Conservation (phyloP, 1,139 yeast species). For the Candida mesenterica region DNA sequence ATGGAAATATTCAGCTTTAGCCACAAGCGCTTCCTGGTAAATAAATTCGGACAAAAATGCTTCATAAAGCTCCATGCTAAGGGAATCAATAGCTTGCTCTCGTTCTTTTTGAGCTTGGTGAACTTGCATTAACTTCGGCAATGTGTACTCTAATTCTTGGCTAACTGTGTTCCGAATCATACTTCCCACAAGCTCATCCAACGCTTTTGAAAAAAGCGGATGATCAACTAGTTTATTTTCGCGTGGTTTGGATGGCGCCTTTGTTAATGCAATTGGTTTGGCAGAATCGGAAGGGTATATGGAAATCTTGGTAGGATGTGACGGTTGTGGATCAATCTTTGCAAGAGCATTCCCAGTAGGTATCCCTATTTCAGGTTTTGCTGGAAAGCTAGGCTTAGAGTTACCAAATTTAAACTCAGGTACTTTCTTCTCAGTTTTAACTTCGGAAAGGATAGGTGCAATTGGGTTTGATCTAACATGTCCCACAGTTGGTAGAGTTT, state of each 20-base stretch:
- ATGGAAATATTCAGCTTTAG: slow-evolving; percentile 38
- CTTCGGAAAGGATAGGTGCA: too few species aligned
- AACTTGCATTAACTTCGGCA: slow-evolving; percentile 24
- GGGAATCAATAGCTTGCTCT: slow-evolving; percentile 28
- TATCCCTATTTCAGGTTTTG: too few species aligned
- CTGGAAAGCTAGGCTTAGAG: too few species aligned
- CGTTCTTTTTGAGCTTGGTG: slow-evolving; percentile 26
- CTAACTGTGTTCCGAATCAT: slow-evolving; percentile 32
- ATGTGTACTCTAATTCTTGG: slow-evolving; percentile 25
- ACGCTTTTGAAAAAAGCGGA: slow-evolving; percentile 20
- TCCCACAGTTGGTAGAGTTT: too few species aligned
- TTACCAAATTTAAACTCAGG: too few species aligned
- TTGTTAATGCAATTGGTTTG: slow-evolving; percentile 7
- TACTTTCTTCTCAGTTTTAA: too few species aligned
- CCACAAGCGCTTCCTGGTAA: slow-evolving; percentile 40
- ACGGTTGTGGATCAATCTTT: too few species aligned
- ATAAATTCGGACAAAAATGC: slow-evolving; percentile 62
- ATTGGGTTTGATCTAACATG: too few species aligned
- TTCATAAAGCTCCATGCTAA: slow-evolving; percentile 49
- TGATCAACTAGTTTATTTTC: slow-evolving; percentile 18
- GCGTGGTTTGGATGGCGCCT: slow-evolving; percentile 7
- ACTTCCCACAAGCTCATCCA: slow-evolving; percentile 23
- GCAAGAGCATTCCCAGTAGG: too few species aligned
- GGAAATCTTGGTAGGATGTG: slow-evolving; percentile 6
- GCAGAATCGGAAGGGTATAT: background rate